Percentiles rank a stretch among this genome's conserved stretches.
Evolutionary conservation across 2,329 filamentous ascomycete species (phyloP).

Genomic region (Microsporum canis): DNA sequence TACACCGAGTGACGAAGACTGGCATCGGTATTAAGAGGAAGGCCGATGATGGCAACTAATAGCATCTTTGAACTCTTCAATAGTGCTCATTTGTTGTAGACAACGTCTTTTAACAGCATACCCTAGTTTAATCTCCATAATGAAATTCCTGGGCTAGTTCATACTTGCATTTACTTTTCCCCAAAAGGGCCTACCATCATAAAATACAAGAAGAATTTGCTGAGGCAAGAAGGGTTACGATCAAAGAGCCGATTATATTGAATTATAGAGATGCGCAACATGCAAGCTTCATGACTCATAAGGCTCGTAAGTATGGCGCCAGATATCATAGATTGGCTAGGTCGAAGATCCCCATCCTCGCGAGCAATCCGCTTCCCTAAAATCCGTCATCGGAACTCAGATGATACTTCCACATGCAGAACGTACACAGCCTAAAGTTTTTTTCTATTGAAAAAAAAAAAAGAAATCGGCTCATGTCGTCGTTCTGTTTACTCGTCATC

Average conservation of each 20-base stretch:
- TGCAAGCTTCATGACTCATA: neutral
- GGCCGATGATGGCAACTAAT: neutral
- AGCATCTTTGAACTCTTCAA: too few relatives aligned
- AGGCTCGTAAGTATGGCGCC: neutral
- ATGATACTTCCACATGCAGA: neutral
- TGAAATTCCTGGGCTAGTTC: neutral
- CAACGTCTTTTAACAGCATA: neutral
- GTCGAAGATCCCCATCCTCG: neutral
- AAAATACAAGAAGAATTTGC: neutral
- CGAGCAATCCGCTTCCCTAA: neutral
- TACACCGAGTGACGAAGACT: neutral
- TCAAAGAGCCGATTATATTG: neutral
- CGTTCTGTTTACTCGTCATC: constrained; percentile 75
- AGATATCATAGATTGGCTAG: neutral
- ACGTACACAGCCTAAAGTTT: neutral
- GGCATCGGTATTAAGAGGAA: neutral
- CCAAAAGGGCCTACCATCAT: neutral
- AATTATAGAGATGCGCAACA: neutral
- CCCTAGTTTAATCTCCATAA: neutral
- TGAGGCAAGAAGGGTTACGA: neutral
- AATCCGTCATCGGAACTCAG: neutral
- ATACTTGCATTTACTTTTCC: neutral
- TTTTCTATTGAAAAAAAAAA: too few relatives aligned
- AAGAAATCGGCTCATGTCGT: neutral
- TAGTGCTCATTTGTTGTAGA: neutral